A percentile compares a stretch with the other conserved stretches of the same genome.
These are phyloP conservation scores for Candida arabinofermentans DNA, from an alignment of 805 yeast genomes.

Conservation along the genomic window DNA sequence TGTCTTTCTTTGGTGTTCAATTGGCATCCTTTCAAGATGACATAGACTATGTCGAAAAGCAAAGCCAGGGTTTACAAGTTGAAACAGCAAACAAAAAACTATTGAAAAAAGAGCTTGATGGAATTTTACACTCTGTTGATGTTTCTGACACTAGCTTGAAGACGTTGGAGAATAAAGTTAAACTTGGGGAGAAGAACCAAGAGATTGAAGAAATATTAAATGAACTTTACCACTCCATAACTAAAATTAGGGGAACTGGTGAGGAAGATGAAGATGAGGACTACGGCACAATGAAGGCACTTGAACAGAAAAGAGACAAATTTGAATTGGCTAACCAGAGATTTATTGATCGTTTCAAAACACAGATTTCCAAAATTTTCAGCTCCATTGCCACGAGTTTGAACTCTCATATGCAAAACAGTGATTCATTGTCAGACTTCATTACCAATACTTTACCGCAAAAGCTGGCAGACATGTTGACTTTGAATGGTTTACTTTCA, in stretches of 20 bases:
- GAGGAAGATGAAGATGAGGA: conserved; percentile 38
- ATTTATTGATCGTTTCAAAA: conserved; percentile 45
- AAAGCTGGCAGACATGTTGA: conserved; percentile 37
- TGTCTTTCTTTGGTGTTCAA: conserved; percentile 58
- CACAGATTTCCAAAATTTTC: conserved; percentile 23
- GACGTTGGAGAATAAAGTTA: conserved; percentile 45
- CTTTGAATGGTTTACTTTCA: conserved; percentile 45
- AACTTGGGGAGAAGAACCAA: conserved; percentile 39
- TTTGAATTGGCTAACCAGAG: conserved; percentile 53
- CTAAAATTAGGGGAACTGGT: conserved; percentile 50
- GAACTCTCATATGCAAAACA: conserved; percentile 26
- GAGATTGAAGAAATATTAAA: conserved; percentile 51
- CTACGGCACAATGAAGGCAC: conserved; percentile 61
- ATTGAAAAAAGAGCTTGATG: conserved; percentile 66
- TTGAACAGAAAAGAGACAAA: conserved; percentile 57
- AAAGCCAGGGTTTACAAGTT: conserved; percentile 79
- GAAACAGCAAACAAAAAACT: conserved; percentile 75
- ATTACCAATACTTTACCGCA: conserved; percentile 15
- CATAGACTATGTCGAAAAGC: conserved; percentile 65
- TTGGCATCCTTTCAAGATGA: conserved; percentile 62
- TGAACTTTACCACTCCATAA: conserved; percentile 59
- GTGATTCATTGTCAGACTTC: conserved; percentile 5
- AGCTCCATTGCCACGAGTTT: conserved; percentile 25
- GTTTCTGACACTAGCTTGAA: conserved; percentile 53
- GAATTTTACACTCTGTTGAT: conserved; percentile 66